phyloP scores from a whole-genome alignment of 495 filamentous ascomycete genomes.

The Hypoxylon subgilvum region DNA sequence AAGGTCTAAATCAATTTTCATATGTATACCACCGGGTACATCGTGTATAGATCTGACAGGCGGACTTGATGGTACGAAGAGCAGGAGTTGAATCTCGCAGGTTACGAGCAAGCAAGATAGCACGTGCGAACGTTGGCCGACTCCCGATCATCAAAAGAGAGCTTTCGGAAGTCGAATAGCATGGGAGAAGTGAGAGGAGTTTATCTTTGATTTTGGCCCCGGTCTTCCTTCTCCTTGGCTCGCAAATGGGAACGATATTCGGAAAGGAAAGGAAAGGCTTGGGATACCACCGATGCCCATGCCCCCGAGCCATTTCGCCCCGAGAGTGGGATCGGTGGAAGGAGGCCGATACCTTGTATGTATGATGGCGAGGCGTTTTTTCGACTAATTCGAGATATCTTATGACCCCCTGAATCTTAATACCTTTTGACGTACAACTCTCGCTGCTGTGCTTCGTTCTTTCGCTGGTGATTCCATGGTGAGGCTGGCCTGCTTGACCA shows the following conservation, averaged over 20 bases:
- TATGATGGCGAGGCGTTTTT: slow-evolving; percentile 41
- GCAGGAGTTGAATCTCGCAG: slow-evolving; percentile 24
- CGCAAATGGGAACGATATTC: slow-evolving; percentile 18
- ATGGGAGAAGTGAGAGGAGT: slow-evolving; percentile 27
- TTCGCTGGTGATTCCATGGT: too few relatives aligned
- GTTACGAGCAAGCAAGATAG: slow-evolving; percentile 28
- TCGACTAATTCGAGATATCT: slow-evolving; percentile 40
- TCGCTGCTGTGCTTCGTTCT: neutral
- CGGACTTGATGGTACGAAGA: slow-evolving; percentile 22
- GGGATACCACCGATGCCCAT: slow-evolving; percentile 25
- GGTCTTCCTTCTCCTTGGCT: slow-evolving; percentile 30
- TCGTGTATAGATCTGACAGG: slow-evolving; percentile 16
- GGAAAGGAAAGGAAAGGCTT: slow-evolving; percentile 20
- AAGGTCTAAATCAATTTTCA: slow-evolving; percentile 22
- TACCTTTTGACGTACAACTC: neutral
- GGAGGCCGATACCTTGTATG: slow-evolving; percentile 28
- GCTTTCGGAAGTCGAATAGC: slow-evolving; percentile 17
- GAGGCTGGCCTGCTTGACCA: too few relatives aligned
- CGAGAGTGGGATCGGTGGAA: slow-evolving; percentile 1
- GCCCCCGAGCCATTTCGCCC: neutral
- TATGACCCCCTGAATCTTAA: slow-evolving; percentile 28
- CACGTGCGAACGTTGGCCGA: slow-evolving; percentile 14
- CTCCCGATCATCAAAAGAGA: slow-evolving; percentile 10
- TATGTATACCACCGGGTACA: slow-evolving; percentile 19
- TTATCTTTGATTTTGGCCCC: slow-evolving; percentile 29